phyloP scores from a whole-genome alignment of 1,284 basidiomycete species.

The Ustilago nuda region DNA sequence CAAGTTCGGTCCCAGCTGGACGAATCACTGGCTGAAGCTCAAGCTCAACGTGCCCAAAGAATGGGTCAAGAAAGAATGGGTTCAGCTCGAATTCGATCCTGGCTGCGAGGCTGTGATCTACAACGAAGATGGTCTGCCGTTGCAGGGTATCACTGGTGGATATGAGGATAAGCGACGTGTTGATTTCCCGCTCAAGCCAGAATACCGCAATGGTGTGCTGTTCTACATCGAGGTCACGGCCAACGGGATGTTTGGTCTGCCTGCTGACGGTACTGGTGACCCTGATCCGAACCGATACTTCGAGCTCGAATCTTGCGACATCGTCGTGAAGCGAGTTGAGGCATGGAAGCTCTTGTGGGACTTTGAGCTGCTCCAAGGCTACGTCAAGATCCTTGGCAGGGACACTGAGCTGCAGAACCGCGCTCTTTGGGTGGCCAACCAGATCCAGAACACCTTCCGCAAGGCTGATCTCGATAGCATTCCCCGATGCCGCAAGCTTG shows the following conservation, averaged over 20 bases:
- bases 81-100: constrained; percentile 61
- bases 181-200: constrained; percentile 79
- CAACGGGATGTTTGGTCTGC: constrained; percentile 89
- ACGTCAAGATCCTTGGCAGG: constrained; percentile 81
- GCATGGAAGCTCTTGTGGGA: constrained; percentile 85
- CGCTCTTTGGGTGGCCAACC: constrained; percentile 84
- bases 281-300: constrained; percentile 72
- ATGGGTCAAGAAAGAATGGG: constrained; percentile 62
- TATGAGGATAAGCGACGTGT: constrained; percentile 83
- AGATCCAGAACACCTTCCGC: constrained; percentile 82
- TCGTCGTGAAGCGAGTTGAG: constrained; percentile 91
- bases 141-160: constrained; percentile 95
- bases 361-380: constrained; percentile 80
- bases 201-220: constrained; percentile 74
- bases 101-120: constrained; percentile 82
- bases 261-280: constrained; percentile 81
- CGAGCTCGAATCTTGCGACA: constrained; percentile 82
- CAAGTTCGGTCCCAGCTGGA: constrained; percentile 62
- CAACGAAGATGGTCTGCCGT: constrained; percentile 80
- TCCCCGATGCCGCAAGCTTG: constrained; percentile 77
- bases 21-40: constrained; percentile 65
- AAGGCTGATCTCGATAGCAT: constrained; percentile 70
- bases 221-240: constrained; percentile 73
- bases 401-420: constrained; percentile 86
- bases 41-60: constrained; percentile 57